These are phyloP conservation scores for Chaetothyriales sp. DNA, from an alignment of 2,329 filamentous ascomycete genomes.

Conservation along the genomic window DNA sequence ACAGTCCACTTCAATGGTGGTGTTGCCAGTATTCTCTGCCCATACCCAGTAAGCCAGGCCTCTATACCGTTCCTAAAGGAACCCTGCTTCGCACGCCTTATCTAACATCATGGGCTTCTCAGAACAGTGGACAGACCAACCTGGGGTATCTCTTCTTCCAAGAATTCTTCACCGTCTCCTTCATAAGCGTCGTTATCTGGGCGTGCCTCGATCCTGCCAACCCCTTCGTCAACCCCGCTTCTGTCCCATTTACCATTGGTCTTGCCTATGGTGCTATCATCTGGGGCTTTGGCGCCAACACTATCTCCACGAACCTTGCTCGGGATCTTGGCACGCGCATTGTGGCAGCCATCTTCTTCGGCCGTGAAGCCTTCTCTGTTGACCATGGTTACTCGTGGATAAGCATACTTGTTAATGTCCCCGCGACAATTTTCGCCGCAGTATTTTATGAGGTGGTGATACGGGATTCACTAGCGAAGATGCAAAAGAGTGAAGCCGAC, in stretches of 20 bases:
- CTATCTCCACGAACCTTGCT: conserved; percentile 44
- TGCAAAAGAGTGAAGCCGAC: conserved; percentile 36
- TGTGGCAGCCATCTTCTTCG: conserved; percentile 46
- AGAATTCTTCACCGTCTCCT: conserved; percentile 46
- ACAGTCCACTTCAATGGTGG: conserved; percentile 34
- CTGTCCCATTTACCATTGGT: conserved; percentile 42
- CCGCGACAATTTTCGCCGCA: conserved; percentile 43
- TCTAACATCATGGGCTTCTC: neutral
- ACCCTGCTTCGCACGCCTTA: neutral
- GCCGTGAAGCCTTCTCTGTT: conserved; percentile 36
- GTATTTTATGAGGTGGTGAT: conserved; percentile 43
- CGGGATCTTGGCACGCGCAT: conserved; percentile 47
- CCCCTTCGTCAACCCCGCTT: conserved; percentile 38
- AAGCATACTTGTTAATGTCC: conserved; percentile 42
- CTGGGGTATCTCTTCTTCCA: conserved; percentile 45
- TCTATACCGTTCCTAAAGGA: too few relatives aligned
- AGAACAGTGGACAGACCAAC: conserved; percentile 35
- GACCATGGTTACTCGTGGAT: conserved; percentile 37
- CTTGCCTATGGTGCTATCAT: conserved; percentile 41
- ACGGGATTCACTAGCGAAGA: conserved; percentile 39
- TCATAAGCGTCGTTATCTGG: conserved; percentile 47
- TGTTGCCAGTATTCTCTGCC: conserved; percentile 42
- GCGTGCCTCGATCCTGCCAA: conserved; percentile 45
- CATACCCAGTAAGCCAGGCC: conserved; percentile 32
- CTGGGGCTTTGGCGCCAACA: conserved; percentile 44